Conservation (phyloP, 345 rosid species). For the Litchi chinensis region DNA sequence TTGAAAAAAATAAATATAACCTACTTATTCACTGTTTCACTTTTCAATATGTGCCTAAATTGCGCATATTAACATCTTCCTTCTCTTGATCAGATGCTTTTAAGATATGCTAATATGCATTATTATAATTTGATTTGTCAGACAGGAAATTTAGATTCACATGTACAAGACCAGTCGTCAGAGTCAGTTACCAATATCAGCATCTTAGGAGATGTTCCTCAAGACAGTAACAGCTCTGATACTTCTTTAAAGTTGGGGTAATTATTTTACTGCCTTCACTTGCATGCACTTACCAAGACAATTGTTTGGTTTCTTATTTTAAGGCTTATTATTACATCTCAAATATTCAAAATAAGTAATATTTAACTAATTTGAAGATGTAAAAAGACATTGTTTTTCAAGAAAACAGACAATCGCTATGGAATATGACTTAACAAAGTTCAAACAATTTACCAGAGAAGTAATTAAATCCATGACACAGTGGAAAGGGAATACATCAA, state of each 20-base stretch:
- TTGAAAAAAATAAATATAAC: too few species aligned
- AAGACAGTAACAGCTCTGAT: constrained; percentile 9
- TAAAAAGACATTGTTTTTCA: too few species aligned
- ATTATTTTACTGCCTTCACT: background rate
- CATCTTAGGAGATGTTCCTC: constrained; percentile 26
- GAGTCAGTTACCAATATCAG: constrained; percentile 21
- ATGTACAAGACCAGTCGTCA: constrained; percentile 22
- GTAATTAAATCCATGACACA: too few species aligned
- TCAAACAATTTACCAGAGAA: too few species aligned
- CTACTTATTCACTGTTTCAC: too few species aligned
- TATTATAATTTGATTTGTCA: constrained; percentile 8
- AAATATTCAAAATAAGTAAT: background rate
- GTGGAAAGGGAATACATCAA: background rate
- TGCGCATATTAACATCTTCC: too few species aligned
- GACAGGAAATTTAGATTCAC: background rate
- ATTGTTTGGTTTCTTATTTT: background rate
- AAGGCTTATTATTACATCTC: background rate
- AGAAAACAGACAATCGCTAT: too few species aligned
- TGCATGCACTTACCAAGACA: background rate
- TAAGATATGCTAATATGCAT: too few species aligned
- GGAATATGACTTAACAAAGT: too few species aligned
- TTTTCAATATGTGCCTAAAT: too few species aligned
- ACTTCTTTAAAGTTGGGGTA: constrained; percentile 42
- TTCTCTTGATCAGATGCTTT: too few species aligned
- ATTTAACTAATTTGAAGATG: background rate